These are phyloP conservation scores for Asterionellopsis glacialis DNA, from an alignment of 108 stramenopile species.

Conservation along the genomic window DNA sequence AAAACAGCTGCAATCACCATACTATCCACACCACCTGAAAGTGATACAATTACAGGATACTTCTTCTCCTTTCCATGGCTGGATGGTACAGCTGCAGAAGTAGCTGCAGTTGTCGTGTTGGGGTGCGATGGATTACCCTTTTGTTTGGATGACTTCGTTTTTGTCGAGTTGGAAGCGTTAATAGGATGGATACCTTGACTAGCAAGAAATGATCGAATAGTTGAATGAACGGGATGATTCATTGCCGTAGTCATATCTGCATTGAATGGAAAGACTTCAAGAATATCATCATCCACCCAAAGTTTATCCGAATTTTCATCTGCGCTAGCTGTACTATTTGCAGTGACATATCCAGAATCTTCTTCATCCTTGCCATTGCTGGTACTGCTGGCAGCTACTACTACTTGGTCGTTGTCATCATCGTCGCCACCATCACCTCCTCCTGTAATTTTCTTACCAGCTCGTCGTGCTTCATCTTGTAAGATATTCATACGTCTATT, in stretches of 20 bases:
- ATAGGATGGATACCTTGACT: constrained; percentile 26
- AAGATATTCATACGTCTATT: constrained; percentile 71
- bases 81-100: background rate
- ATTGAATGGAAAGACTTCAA: constrained; percentile 67
- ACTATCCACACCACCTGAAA: constrained; percentile 97
- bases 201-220: constrained; percentile 54
- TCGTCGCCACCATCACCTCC: constrained; percentile 7
- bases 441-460: constrained; percentile 28
- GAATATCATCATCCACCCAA: constrained; percentile 64
- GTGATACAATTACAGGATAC: constrained; percentile 67
- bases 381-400: background rate
- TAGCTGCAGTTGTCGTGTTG: too few relatives aligned
- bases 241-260: constrained; percentile 57
- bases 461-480: constrained; percentile 72
- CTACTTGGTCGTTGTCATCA: constrained; percentile 7
- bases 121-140: background rate
- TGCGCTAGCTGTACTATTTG: constrained; percentile 1
- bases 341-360: background rate
- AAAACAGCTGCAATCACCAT: constrained; percentile 94
- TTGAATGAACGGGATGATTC: constrained; percentile 55
- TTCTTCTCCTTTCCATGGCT: background rate
- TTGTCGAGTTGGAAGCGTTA: background rate
- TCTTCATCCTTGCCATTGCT: constrained; percentile 2
- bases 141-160: background rate
- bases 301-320: too few relatives aligned